A percentile compares a stretch with the other conserved stretches of the same genome.
Evolutionary conservation across 108 stramenopile species (phyloP).

Genomic region (Cylindrotheca closterium): DNA sequence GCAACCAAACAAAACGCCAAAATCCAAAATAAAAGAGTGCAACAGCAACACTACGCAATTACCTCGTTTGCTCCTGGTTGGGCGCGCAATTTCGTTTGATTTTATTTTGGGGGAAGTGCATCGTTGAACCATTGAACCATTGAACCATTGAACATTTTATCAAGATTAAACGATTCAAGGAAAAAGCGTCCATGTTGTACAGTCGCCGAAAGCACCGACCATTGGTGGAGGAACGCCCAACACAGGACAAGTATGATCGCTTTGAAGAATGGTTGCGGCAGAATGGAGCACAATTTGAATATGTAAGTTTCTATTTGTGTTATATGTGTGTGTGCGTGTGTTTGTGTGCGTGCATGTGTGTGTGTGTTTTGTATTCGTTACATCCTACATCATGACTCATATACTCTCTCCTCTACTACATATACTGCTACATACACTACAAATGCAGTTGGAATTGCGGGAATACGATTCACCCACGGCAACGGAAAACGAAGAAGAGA

Average conservation of each 20-base stretch:
- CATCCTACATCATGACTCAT: neutral
- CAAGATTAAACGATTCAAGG: no score
- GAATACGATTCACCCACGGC: conserved; percentile 42
- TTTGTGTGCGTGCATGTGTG: no score
- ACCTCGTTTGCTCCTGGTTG: no score
- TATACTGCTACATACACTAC: no score
- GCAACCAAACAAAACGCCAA: no score
- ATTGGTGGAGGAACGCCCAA: conserved; percentile 5
- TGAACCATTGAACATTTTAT: no score
- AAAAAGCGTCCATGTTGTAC: neutral
- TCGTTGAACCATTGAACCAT: no score
- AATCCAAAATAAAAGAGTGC: no score
- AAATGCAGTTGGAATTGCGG: conserved; percentile 54
- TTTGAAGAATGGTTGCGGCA: conserved; percentile 81
- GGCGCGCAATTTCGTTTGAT: no score
- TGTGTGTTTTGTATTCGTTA: neutral
- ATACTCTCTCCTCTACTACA: neutral
- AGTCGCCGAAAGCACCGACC: neutral
- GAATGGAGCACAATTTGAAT: conserved; percentile 80
- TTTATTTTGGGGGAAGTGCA: no score
- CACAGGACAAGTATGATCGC: conserved; percentile 67
- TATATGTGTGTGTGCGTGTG: no score
- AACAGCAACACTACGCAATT: no score
- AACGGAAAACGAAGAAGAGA: conserved; percentile 53
- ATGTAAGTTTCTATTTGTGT: conserved; percentile 34